Percentiles rank a stretch among this genome's conserved stretches.
phyloP scores from a whole-genome alignment of 2,329 filamentous ascomycete species.

The Botryotinia globosa region DNA sequence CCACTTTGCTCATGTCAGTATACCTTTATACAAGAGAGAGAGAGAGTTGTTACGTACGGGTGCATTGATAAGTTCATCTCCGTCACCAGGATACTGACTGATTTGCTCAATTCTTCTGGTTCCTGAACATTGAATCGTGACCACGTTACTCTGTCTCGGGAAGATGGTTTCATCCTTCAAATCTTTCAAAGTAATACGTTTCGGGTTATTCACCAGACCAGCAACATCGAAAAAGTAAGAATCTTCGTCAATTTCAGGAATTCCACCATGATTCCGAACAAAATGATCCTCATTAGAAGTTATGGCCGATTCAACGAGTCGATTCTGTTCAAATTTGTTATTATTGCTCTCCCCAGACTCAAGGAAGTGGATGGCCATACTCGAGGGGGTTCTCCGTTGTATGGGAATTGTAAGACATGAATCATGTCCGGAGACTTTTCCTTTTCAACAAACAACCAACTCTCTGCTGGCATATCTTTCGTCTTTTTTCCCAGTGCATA shows the following conservation, averaged over 20 bases:
- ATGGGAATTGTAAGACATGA: slow-evolving; percentile 61
- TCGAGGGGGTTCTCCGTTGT: slow-evolving; percentile 60
- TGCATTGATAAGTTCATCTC: slow-evolving; percentile 55
- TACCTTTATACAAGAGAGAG: too few species aligned
- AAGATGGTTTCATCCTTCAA: slow-evolving; percentile 29
- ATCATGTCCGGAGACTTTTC: slow-evolving; percentile 61
- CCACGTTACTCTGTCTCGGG: slow-evolving; percentile 42
- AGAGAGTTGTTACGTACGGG: slow-evolving; percentile 32
- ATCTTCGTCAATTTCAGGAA: slow-evolving; percentile 59
- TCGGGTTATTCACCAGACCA: slow-evolving; percentile 29
- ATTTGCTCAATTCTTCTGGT: slow-evolving; percentile 70
- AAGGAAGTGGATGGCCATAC: slow-evolving; percentile 21
- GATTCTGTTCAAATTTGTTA: slow-evolving; percentile 25
- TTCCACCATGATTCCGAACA: slow-evolving; percentile 69
- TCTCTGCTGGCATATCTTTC: slow-evolving; percentile 52
- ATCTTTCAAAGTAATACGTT: slow-evolving; percentile 26
- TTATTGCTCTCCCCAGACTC: neutral
- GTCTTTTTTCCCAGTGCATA: slow-evolving; percentile 50
- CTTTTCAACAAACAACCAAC: slow-evolving; percentile 52
- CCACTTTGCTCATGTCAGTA: slow-evolving; percentile 44
- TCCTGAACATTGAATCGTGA: slow-evolving; percentile 66
- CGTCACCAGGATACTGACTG: slow-evolving; percentile 60
- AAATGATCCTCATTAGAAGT: slow-evolving; percentile 64
- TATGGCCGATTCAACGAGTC: slow-evolving; percentile 53
- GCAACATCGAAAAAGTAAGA: slow-evolving; percentile 26